Base-by-base conservation (phyloP, 2,329 filamentous ascomycete species). In the Incumbomyces delicatus region DNA sequence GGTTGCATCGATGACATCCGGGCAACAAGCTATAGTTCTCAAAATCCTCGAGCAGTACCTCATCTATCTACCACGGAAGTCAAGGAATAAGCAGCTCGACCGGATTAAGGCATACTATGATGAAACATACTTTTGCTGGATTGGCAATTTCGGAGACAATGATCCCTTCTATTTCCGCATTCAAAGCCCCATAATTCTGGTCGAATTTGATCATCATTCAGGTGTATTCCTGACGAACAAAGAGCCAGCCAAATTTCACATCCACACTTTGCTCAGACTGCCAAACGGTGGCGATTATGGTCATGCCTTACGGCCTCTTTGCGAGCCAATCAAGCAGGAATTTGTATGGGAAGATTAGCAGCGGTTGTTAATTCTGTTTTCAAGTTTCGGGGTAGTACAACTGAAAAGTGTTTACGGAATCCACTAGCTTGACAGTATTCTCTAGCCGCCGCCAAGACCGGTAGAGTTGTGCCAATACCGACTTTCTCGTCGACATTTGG, bases 121-220 rank as follows among this genome's bases (percentile, higher is more conserved):
- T n/a, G 82, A 88, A 68, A 89, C 84, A 4, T 85, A 85, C 58
- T 89, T 87, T 60, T 77, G 75, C 60, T 90, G 85, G 83, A 88
- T 89, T 45, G 85, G 85, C 3, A 78, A 77, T 0, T 84, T 69
- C 50, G 77, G 71, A 0, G 71, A 85, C 43, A 64, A 76, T 0
- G 83, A 88, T 60, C 70, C 85, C 0, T 90, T 86, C 57, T 90
- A 89, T 63, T 90, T 81, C 57, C 74, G 85, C 0, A 74, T 90
- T 2, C 85, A 90, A 63, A 87, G 78, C 53, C 84, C 84, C 0
- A 83, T 89, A 0, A 69, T 87, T 0, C 67, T 89, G 1, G 69
- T 83, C 43, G 85, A 90, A 69, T 85, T 90, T 57, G 85, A 89
- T 57, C 83, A 87, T 58, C 85, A 89, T 61, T 85, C 79, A 0